A percentile compares a stretch with the other conserved stretches of the same genome.
phyloP scores from a whole-genome alignment of 148 eudicot species.

The Chenopodium album region DNA sequence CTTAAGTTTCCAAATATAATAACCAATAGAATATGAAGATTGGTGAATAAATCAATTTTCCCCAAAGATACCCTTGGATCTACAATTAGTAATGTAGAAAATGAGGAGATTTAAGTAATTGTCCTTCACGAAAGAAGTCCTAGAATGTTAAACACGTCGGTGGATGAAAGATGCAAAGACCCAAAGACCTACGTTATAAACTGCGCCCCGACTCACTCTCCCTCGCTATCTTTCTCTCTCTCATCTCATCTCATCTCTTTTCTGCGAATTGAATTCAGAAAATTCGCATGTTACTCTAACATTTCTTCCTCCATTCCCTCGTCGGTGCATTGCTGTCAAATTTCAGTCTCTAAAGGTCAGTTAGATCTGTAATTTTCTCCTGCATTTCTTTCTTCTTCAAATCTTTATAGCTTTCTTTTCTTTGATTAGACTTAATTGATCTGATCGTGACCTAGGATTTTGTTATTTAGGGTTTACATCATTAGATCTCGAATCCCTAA shows the following conservation, averaged over 20 bases:
- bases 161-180: conserved; percentile 7
- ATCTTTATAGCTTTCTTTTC: neutral
- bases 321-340: neutral
- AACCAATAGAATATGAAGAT: too few relatives aligned
- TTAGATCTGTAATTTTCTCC: neutral
- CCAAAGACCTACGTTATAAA: conserved; percentile 4
- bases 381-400: neutral
- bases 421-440: neutral
- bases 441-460: neutral
- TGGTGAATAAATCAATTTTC: too few relatives aligned
- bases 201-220: neutral
- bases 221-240: neutral
- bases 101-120: neutral
- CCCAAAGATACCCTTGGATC: too few relatives aligned
- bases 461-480: conserved; percentile 4
- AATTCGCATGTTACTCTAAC: neutral
- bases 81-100: too few relatives aligned
- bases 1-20: too few relatives aligned
- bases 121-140: neutral
- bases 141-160: conserved; percentile 1
- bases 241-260: neutral
- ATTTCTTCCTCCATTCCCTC: neutral
- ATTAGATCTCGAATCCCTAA: neutral
- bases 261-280: neutral
- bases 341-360: neutral